phyloP scores from a whole-genome alignment of 306 rosid species.

The Prunus persica region DNA sequence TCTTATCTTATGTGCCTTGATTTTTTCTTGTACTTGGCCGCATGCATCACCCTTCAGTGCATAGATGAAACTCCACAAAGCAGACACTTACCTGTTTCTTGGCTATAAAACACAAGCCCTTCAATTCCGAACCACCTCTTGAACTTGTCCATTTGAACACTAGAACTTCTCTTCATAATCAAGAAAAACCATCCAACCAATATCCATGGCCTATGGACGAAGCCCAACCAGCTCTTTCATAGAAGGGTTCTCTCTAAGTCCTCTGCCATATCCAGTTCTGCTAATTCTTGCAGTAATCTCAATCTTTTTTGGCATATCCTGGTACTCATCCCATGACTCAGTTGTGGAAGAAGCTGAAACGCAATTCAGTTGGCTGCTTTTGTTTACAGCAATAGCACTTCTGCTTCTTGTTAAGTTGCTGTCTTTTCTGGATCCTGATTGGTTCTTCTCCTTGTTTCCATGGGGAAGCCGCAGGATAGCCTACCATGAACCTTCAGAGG shows the following conservation, averaged over 20 bases:
- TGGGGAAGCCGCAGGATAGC: constrained; percentile 56
- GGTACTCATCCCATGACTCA: constrained; percentile 61
- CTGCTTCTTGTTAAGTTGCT: constrained; percentile 56
- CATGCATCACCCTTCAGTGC: background rate
- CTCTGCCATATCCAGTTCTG: constrained; percentile 73
- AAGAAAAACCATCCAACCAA: too few species aligned
- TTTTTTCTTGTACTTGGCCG: background rate
- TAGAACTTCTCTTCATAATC: background rate
- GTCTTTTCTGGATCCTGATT: constrained; percentile 55
- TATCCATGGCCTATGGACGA: constrained; percentile 44
- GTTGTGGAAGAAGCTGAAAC: constrained; percentile 54
- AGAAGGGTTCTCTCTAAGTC: constrained; percentile 53
- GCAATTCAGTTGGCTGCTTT: constrained; percentile 51
- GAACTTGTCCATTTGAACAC: background rate
- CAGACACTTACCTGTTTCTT: background rate
- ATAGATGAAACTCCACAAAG: background rate
- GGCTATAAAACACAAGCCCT: constrained; percentile 11
- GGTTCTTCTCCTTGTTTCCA: constrained; percentile 42
- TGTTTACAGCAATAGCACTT: constrained; percentile 49
- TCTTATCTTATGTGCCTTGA: background rate
- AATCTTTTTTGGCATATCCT: constrained; percentile 51
- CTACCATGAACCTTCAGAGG: constrained; percentile 53
- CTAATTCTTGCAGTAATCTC: constrained; percentile 50
- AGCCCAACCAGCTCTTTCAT: constrained; percentile 44
- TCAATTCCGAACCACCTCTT: background rate